Conservation (phyloP, 805 yeast genomes). For the Phaffomyces antillensis region DNA sequence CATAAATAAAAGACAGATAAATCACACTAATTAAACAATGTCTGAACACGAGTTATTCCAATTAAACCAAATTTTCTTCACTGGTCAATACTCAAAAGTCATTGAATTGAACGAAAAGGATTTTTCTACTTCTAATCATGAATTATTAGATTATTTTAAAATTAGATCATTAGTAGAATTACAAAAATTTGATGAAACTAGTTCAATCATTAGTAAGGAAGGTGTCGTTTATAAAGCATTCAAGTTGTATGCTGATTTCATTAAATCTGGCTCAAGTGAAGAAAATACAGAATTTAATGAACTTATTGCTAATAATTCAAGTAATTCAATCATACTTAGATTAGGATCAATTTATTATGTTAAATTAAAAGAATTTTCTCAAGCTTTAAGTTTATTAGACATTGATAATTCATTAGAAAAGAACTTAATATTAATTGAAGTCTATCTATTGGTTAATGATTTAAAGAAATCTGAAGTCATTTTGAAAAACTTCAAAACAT, state of each 20-base stretch:
- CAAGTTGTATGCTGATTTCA: constrained; percentile 21
- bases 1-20: too few relatives aligned
- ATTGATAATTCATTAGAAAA: constrained; percentile 36
- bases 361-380: constrained; percentile 33
- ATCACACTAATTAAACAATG: neutral
- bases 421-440: constrained; percentile 33
- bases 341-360: constrained; percentile 35
- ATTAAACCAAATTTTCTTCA: constrained; percentile 52
- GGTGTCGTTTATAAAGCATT: constrained; percentile 17
- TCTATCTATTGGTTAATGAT: constrained; percentile 31
- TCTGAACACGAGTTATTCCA: constrained; percentile 29
- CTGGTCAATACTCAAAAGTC: constrained; percentile 47
- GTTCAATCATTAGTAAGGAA: neutral
- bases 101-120: constrained; percentile 30
- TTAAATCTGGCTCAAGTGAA: constrained; percentile 2
- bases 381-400: constrained; percentile 33
- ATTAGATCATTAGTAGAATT: constrained; percentile 28
- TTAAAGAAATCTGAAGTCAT: constrained; percentile 35
- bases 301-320: constrained; percentile 17
- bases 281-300: constrained; percentile 10
- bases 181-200: constrained; percentile 3
- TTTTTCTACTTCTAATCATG: constrained; percentile 28
- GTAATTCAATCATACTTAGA: constrained; percentile 20
- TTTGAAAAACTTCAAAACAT: constrained; percentile 30
- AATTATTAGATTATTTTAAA: constrained; percentile 26